Evolutionary conservation across 768 basidiomycete genomes (phyloP).

Genomic region (Boletus sp.): DNA sequence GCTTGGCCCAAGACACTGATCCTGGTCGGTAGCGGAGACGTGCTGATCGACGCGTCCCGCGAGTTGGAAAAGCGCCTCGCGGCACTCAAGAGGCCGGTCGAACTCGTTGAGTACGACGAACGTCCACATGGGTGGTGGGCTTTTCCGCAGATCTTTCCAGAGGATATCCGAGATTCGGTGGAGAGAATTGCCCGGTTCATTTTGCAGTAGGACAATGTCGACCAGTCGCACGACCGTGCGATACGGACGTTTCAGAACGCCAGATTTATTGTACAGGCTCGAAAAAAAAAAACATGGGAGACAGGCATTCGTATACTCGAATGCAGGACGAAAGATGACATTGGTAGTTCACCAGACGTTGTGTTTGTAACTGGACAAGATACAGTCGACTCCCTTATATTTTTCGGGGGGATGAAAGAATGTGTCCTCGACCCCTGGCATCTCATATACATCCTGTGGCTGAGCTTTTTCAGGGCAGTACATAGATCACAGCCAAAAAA

Average conservation of each 20-base stretch:
- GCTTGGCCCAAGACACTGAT: slow-evolving; percentile 26
- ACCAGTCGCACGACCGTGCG: no score
- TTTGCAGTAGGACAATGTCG: neutral
- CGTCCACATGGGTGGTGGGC: slow-evolving; percentile 23
- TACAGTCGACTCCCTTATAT: no score
- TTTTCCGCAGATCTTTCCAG: slow-evolving; percentile 13
- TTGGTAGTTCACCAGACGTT: no score
- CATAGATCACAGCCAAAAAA: no score
- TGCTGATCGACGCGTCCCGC: slow-evolving; percentile 6
- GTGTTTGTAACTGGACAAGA: no score
- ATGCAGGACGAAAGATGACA: no score
- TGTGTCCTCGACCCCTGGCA: neutral
- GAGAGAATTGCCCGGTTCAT: slow-evolving; percentile 10
- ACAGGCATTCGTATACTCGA: no score
- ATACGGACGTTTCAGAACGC: no score
- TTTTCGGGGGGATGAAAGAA: neutral
- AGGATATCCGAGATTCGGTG: slow-evolving; percentile 4
- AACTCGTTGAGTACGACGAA: slow-evolving; percentile 25
- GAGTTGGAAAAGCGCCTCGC: slow-evolving; percentile 8
- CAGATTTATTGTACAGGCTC: no score
- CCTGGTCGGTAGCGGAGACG: slow-evolving; percentile 20
- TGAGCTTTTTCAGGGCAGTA: no score
- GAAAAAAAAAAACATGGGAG: no score
- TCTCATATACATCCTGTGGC: no score
- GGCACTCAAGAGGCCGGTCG: slow-evolving; percentile 1